These are phyloP conservation scores for Quercus phellos DNA, from an alignment of 331 rosid species.

Conservation along the genomic window DNA sequence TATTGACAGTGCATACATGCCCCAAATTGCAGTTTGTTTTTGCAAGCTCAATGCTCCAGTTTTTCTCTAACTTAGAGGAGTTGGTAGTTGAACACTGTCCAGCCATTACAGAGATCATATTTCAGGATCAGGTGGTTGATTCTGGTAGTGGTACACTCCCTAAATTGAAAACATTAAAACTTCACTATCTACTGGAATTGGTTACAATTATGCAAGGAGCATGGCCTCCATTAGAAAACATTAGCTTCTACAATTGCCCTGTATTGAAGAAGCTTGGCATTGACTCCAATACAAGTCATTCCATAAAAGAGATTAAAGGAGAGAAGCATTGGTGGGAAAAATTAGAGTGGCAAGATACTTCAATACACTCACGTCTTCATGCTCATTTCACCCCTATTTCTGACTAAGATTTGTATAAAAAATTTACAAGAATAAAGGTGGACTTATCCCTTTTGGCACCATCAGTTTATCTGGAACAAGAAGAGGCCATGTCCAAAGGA, in stretches of 20 bases:
- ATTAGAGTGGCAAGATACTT: background rate
- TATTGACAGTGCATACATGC: background rate
- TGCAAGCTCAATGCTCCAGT: background rate
- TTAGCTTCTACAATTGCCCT: background rate
- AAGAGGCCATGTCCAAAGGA: too few relatives aligned
- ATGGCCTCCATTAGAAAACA: background rate
- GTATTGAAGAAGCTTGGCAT: background rate
- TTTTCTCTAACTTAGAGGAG: background rate
- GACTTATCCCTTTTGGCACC: too few relatives aligned
- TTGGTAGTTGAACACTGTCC: background rate
- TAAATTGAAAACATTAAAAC: background rate
- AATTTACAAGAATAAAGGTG: too few relatives aligned
- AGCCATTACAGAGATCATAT: background rate
- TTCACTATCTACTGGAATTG: background rate
- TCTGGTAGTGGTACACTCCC: background rate
- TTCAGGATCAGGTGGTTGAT: background rate
- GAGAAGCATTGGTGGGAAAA: slow-evolving; percentile 25
- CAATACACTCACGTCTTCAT: too few relatives aligned
- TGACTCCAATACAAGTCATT: background rate
- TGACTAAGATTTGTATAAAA: too few relatives aligned
- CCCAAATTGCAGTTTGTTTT: background rate
- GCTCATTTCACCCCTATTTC: too few relatives aligned
- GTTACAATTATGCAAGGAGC: background rate
- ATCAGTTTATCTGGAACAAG: too few relatives aligned
- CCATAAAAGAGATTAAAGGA: slow-evolving; percentile 6